Evolutionary conservation across 805 yeast species (phyloP).

Genomic region (Sungouiozyma ichnusensis): DNA sequence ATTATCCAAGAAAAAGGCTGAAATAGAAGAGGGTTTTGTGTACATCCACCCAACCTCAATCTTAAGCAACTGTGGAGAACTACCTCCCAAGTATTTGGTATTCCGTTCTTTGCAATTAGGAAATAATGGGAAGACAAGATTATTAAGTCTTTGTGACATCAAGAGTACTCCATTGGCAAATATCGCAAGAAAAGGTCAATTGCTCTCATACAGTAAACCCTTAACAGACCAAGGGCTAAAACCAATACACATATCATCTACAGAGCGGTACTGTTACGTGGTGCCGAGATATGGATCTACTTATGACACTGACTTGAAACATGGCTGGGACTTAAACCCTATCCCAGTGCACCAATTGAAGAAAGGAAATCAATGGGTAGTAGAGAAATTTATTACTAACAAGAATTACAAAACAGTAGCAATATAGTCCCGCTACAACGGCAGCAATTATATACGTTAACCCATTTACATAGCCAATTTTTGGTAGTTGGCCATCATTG

Average conservation of each 20-base stretch:
- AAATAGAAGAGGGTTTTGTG: constrained; percentile 43
- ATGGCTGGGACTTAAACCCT: constrained; percentile 88
- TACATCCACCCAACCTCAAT: constrained; percentile 77
- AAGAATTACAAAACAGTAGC: constrained; percentile 16
- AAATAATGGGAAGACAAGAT: constrained; percentile 41
- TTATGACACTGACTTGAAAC: constrained; percentile 62
- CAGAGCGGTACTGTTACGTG: constrained; percentile 78
- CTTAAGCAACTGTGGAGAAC: constrained; percentile 45
- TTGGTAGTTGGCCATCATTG: too few relatives aligned
- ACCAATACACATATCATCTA: constrained; percentile 54
- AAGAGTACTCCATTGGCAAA: constrained; percentile 67
- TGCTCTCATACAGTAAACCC: constrained; percentile 82
- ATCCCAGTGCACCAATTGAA: constrained; percentile 66
- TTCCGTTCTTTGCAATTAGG: constrained; percentile 58
- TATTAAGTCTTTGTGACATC: constrained; percentile 70
- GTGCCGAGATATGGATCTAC: constrained; percentile 84
- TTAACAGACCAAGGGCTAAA: constrained; percentile 76
- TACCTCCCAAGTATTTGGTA: constrained; percentile 73
- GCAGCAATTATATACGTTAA: too few relatives aligned
- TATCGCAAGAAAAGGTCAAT: constrained; percentile 59
- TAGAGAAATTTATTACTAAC: constrained; percentile 25
- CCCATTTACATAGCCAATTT: too few relatives aligned
- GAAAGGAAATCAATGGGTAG: constrained; percentile 56
- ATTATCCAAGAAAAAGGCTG: constrained; percentile 29
- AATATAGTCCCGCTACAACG: not conserved